Conservation (phyloP, 2,329 filamentous ascomycete species). For the Cercospora berteroae region DNA sequence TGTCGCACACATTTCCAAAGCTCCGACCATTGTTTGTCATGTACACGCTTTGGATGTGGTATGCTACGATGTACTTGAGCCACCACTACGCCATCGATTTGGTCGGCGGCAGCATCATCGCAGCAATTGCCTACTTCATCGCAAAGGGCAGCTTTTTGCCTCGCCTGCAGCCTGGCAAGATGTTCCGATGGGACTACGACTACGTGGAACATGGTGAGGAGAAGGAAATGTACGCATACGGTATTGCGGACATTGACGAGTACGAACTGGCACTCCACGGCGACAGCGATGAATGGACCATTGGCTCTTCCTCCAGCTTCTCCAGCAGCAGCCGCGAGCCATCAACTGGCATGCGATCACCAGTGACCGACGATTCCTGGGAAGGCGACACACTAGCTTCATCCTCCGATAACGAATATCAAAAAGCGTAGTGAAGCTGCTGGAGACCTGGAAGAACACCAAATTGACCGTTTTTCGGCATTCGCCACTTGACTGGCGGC, state of each 20-base stretch:
- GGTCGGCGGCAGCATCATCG: conserved; percentile 71
- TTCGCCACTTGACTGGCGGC: conserved; percentile 16
- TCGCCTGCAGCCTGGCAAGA: conserved; percentile 77
- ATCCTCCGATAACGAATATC: conserved; percentile 29
- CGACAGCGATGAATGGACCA: conserved; percentile 86
- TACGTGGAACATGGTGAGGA: conserved; percentile 80
- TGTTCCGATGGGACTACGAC: conserved; percentile 91
- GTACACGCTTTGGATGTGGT: conserved; percentile 94
- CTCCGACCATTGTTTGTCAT: conserved; percentile 75
- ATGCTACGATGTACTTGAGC: conserved; percentile 96
- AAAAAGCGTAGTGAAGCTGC: conserved; percentile 26
- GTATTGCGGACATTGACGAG: conserved; percentile 55
- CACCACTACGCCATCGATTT: conserved; percentile 96
- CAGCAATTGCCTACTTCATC: conserved; percentile 71
- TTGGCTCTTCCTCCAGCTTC: conserved; percentile 76
- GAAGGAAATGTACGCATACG: conserved; percentile 50
- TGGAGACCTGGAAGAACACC: background rate
- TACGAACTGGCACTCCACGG: conserved; percentile 49
- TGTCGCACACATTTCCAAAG: conserved; percentile 86
- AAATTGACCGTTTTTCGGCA: conserved; percentile 14
- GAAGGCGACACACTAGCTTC: conserved; percentile 56
- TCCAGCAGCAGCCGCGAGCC: conserved; percentile 64
- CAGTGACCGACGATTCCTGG: conserved; percentile 58
- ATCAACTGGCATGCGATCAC: conserved; percentile 47
- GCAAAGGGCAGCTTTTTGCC: conserved; percentile 78